Base-by-base conservation (phyloP, 768 basidiomycete species). In the Auriscalpium microsporum region DNA sequence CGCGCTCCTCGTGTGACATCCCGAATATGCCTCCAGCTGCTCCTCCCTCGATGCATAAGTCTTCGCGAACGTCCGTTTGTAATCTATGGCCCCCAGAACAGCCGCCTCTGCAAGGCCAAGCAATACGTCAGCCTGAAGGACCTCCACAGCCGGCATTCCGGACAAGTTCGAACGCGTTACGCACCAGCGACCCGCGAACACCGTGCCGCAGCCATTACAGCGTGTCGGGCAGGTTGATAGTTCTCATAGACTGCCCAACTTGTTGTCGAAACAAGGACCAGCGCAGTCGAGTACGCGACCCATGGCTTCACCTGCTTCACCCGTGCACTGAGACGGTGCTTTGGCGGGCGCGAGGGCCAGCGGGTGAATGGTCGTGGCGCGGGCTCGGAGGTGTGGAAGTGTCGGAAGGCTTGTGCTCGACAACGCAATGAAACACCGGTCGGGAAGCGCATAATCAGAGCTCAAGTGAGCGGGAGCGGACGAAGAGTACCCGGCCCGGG, bases 1-100 rank as follows among this genome's bases (percentile, higher is more conserved):
- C 8, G 93, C 93, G 66, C 90, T 94, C 47, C 93, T 79, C 50
- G 71, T 78, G 72, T 99, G 95, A 68, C 93, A 95, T 35, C 81
- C 72, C 13, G 89, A 89, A 60, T 81, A 77, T 2, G 86, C 86
- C 3, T 75, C 67, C 14, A 71, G 62, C 56, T 72, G 72, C 50
- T 80, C 78, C 13, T 78, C 75, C 28, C 38, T 79, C 73, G 1
- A 81, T 78, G 3, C 63, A 62, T 64, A 84, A 86, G 1, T 56
- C 66, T 55, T 72, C 23, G 77, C 71, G 70, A 88, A 83, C 5
- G 81, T 87, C 57, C 72, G 60, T 72, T 89, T 88, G 73, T 90
- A 87, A 67, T 88, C 85, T 51, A 87, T 73, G 42, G 79, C 83
- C 56, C 84, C 77, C 11, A 77, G 68, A 46, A 87, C 67, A 23